Evolutionary conservation across 2,329 filamentous ascomycete species (phyloP), one percentile per base, ranked within the genome.

Genomic region (Onygena corvina): DNA sequence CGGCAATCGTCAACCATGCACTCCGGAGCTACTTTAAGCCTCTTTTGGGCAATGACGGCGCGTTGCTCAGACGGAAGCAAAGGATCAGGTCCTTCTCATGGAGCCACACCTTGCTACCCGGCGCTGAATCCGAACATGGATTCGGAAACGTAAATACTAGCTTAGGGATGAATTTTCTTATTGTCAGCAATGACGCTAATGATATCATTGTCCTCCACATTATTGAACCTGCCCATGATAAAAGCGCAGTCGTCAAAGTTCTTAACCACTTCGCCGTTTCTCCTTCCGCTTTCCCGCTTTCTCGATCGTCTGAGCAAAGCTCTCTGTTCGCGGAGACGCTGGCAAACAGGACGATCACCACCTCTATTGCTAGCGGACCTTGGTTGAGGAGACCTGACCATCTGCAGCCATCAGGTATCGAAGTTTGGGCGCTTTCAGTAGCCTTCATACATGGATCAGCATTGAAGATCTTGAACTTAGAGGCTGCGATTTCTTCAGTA

Each of bases 1-100:
- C 69, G 2, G 56, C 72, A 4, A 63, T 80, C n/a, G 58, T 80
- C 31, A 81, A 81, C 52, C 59, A 71, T 48, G 59, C 63, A 3
- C 57, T 79, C 35, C 60, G 63, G 12, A 51, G 60, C 0, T 67
- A 72, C 66, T 74, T 63, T 35, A 54, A 47, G 40, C 49, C 44
- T 6, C 54, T 47, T 30, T 57, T 50, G 7, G 34, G 38, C 4
- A 53, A 54, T 46, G 58, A 59, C 12, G 53, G 46, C 11, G 62
- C 48, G 0, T 47, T 57, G n/a, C 34, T 50, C 5, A 56, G 62
- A 44, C 58, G 60, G 8, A 64, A 64, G 47, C 55, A 55, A 20
- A 60, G 61, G 21, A 63, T 71, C 45, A 62, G 67, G 29, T 61
- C 67, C 12, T 71, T 71, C 52, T 52, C 63, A n/a, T 72, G 69